A percentile compares a stretch with the other conserved stretches of the same genome.
These are phyloP conservation scores for Alnus rubra DNA, from an alignment of 306 rosid species.

Conservation along the genomic window DNA sequence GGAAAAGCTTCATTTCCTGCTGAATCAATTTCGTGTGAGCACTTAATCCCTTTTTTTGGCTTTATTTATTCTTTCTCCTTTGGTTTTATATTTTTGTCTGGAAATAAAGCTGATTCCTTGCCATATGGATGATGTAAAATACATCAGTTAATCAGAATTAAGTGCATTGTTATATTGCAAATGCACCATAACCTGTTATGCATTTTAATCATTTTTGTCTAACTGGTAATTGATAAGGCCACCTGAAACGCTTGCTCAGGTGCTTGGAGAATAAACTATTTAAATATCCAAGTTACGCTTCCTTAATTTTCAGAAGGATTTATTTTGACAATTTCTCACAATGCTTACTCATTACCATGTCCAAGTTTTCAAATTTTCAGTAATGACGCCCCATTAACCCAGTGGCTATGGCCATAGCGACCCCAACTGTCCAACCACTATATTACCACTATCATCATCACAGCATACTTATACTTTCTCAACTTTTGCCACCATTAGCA, in stretches of 20 bases:
- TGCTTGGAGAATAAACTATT: neutral
- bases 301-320: neutral
- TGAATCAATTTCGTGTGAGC: slow-evolving; percentile 60
- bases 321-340: neutral
- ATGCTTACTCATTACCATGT: slow-evolving; percentile 14
- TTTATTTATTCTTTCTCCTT: slow-evolving; percentile 8
- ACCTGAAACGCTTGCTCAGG: too few relatives aligned
- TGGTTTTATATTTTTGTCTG: neutral
- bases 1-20: slow-evolving; percentile 44
- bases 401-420: neutral
- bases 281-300: neutral
- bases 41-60: slow-evolving; percentile 20
- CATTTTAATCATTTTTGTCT: neutral
- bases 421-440: neutral
- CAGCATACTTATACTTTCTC: too few relatives aligned
- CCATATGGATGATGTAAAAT: neutral
- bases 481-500: too few relatives aligned
- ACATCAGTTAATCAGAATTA: neutral
- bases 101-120: neutral
- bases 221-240: neutral
- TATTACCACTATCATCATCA: neutral
- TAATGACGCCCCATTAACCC: neutral
- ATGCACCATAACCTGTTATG: neutral
- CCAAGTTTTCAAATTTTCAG: neutral
- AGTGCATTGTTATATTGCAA: neutral